Base-by-base conservation (phyloP, 495 filamentous ascomycete genomes). In the Astrothelium macrocarpum region DNA sequence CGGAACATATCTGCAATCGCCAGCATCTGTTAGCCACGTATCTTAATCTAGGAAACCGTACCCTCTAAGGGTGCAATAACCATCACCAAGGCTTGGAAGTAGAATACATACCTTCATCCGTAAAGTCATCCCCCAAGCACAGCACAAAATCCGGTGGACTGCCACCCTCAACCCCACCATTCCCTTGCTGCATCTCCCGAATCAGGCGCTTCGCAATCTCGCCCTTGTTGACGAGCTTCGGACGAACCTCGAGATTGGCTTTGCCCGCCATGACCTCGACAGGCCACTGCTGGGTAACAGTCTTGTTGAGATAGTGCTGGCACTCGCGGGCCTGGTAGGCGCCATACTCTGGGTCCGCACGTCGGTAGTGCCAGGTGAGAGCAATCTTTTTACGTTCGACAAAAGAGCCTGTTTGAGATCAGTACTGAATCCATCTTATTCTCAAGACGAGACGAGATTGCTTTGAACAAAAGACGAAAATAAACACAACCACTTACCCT, bases 221-320 rank as follows among this genome's bases (percentile, higher is more conserved):
- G 1, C 94, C 94, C 74, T 97, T 98, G 79, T 96, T 97, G 74
- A 98, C 89, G 70, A 92, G 91, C 0, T 82, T 90, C n/a, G 92
- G 91, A 16, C 94, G 85, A n/a, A 96, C 91, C 72, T 97, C 94
- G 9, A 97, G 80, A 69, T 97, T 96, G 60, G 91, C 91, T 73
- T 97, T 98, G 59, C 94, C 94, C 0, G 85, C 80, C 89, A 96
- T 97, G 46, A 97, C 90, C 70, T 96, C 91, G 12, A 97, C 89
- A 56, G 92, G 89, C 82, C 85, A 95, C 31, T 83, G 83, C 70
- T 84, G 86, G 53, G 77, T 84, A 9, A 96, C 87, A 0, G 85
- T 88, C 2, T 80, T 78, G 70, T 91, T 85, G 32, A 97, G 81
- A 45, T 88, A 81, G 67, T 87, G 84, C 49, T 89, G 84, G 70